Evolutionary conservation across 2,329 filamentous ascomycete species (phyloP), one percentile per base, ranked within the genome.

Genomic region (Penicillium sp.): DNA sequence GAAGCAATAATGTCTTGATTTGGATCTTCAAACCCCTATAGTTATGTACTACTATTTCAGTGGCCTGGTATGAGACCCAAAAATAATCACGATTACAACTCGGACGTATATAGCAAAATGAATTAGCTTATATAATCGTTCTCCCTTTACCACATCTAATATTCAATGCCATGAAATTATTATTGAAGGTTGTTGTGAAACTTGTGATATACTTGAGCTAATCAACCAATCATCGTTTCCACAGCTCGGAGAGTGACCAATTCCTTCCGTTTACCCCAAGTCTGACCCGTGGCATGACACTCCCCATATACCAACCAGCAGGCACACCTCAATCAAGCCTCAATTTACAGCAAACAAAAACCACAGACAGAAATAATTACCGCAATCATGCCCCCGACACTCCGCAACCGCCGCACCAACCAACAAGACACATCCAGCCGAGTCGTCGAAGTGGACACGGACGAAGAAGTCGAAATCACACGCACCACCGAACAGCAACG

Each of bases 381-480:
- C 14, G 14, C 26, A 24, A 52, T 30, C 38, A 58, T 58, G 56
- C 20, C 46, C 16, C 38, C 51, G 20, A 58, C 47, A n/a, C 50
- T 58, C 16, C 56, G 56, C 46, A 58, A 53, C 28, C 56, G 56
- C 28, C 51, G 56, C 40, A 35, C 16, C 21, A 47, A 50, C 23
- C 30, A 38, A 16, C 35, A 43, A 12, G 50, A 48, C 35, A 43
- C 47, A 12, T 33, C 21, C 4, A 46, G 50, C 3, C 56, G 56
- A 28, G 56, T 58, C 56, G 51, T 58, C n/a, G 56, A 58, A 48
- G 51, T 58, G 9, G 56, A 58, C 51, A 58, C 56, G 33, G 56
- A 58, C 51, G 56, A 58, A 58, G 56, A 58, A 48, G 48, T 46
- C 47, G 57, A 56, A 59, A 59, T 56, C 42, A 52, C 52, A 28